Conservation (phyloP, 352 stramenopile species). For the Phytophthora lateralis region DNA sequence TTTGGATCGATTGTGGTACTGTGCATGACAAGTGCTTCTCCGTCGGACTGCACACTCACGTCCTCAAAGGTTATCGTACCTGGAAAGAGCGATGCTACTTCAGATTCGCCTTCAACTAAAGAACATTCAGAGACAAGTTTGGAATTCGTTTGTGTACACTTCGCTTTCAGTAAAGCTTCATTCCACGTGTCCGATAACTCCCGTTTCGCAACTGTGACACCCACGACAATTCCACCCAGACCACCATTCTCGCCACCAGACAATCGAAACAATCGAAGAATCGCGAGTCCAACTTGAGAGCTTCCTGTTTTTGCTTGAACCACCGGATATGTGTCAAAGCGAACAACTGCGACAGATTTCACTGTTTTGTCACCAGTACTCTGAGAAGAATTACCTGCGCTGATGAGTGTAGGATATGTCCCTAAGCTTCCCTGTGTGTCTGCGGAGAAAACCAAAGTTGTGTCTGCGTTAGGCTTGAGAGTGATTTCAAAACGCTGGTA, state of each 20-base stretch:
- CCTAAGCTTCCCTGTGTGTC: conserved; percentile 14
- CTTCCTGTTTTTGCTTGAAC: conserved; percentile 47
- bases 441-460: conserved; percentile 44
- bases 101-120: conserved; percentile 20
- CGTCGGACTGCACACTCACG: conserved; percentile 26
- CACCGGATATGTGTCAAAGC: conserved; percentile 44
- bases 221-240: conserved; percentile 57
- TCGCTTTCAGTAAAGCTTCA: conserved; percentile 37
- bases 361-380: conserved; percentile 37
- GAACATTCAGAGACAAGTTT: conserved; percentile 29
- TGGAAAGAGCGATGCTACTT: conserved; percentile 44
- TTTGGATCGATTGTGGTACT: conserved; percentile 38
- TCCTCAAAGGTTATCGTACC: conserved; percentile 31
- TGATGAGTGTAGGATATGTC: conserved; percentile 27
- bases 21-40: conserved; percentile 40
- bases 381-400: conserved; percentile 52
- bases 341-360: conserved; percentile 41
- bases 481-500: conserved; percentile 50
- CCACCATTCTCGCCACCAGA: conserved; percentile 68
- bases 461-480: conserved; percentile 48
- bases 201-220: conserved; percentile 36
- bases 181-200: conserved; percentile 39
- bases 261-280: conserved; percentile 59
- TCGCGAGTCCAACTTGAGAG: conserved; percentile 55
- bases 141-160: conserved; percentile 19